These are phyloP conservation scores for Penicillium ochrochloron DNA, from an alignment of 495 filamentous ascomycete species.

Conservation along the genomic window DNA sequence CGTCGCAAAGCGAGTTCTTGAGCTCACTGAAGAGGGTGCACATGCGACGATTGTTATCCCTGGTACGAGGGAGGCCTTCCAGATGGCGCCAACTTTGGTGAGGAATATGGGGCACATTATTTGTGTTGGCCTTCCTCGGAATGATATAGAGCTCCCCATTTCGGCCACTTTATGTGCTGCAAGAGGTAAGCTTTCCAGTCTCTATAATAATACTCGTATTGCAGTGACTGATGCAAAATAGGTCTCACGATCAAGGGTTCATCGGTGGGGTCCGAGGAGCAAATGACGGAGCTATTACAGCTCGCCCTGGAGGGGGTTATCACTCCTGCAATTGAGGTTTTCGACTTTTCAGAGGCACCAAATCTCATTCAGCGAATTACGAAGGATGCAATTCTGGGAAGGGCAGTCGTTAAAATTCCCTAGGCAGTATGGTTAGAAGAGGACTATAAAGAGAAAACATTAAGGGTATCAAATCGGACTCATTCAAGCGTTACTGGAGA, in stretches of 20 bases:
- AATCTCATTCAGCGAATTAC: constrained; percentile 24
- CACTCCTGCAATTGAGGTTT: constrained; percentile 30
- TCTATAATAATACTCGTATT: neutral
- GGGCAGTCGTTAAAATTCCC: constrained; percentile 33
- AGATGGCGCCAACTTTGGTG: constrained; percentile 32
- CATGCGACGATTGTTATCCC: constrained; percentile 39
- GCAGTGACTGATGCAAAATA: constrained; percentile 6
- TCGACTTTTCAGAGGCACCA: constrained; percentile 29
- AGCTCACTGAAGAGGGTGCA: constrained; percentile 38
- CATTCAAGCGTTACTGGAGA: neutral
- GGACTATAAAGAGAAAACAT: neutral
- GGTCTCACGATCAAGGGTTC: constrained; percentile 36
- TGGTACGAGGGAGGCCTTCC: constrained; percentile 32
- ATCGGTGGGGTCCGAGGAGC: constrained; percentile 36
- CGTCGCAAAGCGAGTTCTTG: constrained; percentile 28
- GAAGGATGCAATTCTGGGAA: constrained; percentile 28
- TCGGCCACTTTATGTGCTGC: constrained; percentile 36
- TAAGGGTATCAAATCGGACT: neutral
- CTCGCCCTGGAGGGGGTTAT: constrained; percentile 28
- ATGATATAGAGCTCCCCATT: constrained; percentile 35
- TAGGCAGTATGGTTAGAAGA: neutral
- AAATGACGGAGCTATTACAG: constrained; percentile 32
- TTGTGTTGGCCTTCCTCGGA: constrained; percentile 34
- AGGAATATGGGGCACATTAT: constrained; percentile 37
- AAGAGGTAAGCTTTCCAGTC: constrained; percentile 25